Evolutionary conservation across 2,329 filamentous ascomycete species (phyloP), one percentile per base, ranked within the genome.

Genomic region (Phialophora chinensis): DNA sequence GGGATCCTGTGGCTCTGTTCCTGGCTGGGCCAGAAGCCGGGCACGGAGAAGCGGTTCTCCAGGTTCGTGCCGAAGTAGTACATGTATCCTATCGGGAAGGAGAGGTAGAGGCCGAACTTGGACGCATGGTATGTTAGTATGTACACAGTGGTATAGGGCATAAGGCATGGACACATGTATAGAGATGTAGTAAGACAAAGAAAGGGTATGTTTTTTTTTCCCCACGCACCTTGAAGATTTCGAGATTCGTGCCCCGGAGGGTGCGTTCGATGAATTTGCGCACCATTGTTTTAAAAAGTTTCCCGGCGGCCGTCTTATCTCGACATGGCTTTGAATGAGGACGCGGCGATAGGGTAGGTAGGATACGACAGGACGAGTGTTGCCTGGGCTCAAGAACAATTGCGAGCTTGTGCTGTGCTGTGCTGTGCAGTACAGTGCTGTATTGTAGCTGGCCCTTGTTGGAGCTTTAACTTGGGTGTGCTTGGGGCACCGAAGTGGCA

Each of bases 11-110:
- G 82, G 69, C 83, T 84, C 69, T 83, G 80, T 66, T 80, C 79
- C 8, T 79, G 84, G 75, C 89, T 92, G 31, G 95, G 95, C 95
- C 95, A 99, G 84, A 99, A 99, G 65, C 90, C 91, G 25, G 91
- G 89, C 1, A 98, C 92, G 56, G 86, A 82, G 84, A 99, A 99
- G 71, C 92, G 90, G 72, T 90, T 86, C 80, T 99, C 95, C 77
- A 99, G 91, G 80, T 99, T 99, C 64, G 93, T 97, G 77, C 95
- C 95, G 80, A 98, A 99, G 84, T 99, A 99, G 85, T 96, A 98
- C 95, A 99, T 99, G 84, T 95, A 93, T 74, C 92, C 93, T 75
- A 99, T 98, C 20, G 95, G 95, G 81, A 99, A 99, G 86, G 97
- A 90, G 83, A 99, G 90, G 83, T 99, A 99, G 86, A 96, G 91